Percentiles rank a stretch among this genome's conserved stretches.
Evolutionary conservation across 2,329 filamentous ascomycete genomes (phyloP).

Genomic region (Venturia oleaginea): DNA sequence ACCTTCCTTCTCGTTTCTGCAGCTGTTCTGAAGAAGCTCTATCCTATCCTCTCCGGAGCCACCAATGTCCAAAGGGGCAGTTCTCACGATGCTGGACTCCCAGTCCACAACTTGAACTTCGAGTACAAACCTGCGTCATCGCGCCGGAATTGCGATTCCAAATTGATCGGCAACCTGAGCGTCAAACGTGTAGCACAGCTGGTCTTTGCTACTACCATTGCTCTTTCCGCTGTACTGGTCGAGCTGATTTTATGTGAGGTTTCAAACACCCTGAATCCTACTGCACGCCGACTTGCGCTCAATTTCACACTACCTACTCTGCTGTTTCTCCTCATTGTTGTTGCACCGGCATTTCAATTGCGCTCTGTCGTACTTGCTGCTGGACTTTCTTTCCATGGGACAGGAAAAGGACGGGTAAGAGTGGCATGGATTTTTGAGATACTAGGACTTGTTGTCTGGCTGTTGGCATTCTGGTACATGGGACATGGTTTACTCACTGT

Average conservation of each 20-base stretch:
- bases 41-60: conserved; percentile 59
- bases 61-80: conserved; percentile 28
- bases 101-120: conserved; percentile 17
- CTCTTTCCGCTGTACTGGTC: conserved; percentile 65
- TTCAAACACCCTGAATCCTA: conserved; percentile 60
- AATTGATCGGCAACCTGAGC: not conserved
- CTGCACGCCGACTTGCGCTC: conserved; percentile 59
- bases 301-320: conserved; percentile 61
- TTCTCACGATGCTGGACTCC: conserved; percentile 17
- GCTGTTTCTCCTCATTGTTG: conserved; percentile 60
- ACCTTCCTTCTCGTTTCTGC: conserved; percentile 58
- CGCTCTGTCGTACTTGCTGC: conserved; percentile 50
- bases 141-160: conserved; percentile 16
- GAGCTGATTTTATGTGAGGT: conserved; percentile 80
- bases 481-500: conserved; percentile 53
- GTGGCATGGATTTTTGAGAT: conserved; percentile 57
- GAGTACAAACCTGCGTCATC: conserved; percentile 14
- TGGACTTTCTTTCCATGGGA: conserved; percentile 56
- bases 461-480: conserved; percentile 68
- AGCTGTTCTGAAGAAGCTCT: conserved; percentile 58
- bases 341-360: conserved; percentile 73
- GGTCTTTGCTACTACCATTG: conserved; percentile 67
- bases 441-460: conserved; percentile 56
- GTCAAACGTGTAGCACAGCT: conserved; percentile 26
- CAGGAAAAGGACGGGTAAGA: conserved; percentile 46